Conservation (phyloP, 352 stramenopile genomes). For the Pythium vanterpoolii region DNA sequence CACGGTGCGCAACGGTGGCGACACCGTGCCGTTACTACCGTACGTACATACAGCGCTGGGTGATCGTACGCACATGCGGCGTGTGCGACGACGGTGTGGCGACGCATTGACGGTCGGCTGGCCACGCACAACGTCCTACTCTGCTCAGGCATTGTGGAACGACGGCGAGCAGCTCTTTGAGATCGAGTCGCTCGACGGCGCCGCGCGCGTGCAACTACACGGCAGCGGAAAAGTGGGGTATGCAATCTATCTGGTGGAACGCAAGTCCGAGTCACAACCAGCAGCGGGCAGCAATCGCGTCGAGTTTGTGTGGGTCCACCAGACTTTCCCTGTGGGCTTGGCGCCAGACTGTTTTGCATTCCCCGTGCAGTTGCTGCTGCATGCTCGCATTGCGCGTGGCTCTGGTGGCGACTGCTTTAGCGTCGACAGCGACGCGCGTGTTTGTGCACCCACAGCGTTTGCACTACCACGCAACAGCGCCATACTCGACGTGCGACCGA, state of each 20-base stretch:
- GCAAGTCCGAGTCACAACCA: constrained; percentile 26
- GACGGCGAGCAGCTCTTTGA: constrained; percentile 35
- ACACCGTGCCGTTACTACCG: constrained; percentile 22
- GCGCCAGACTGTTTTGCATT: constrained; percentile 36
- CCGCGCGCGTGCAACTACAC: constrained; percentile 30
- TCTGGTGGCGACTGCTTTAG: not conserved
- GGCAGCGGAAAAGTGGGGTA: constrained; percentile 12
- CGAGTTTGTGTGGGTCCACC: constrained; percentile 30
- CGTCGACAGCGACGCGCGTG: not conserved
- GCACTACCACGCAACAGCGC: constrained; percentile 41
- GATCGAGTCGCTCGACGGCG: constrained; percentile 66
- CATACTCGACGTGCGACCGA: constrained; percentile 32
- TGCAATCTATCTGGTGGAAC: constrained; percentile 2
- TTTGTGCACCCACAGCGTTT: not conserved
- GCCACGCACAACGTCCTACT: constrained; percentile 20
- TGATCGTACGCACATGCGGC: not conserved
- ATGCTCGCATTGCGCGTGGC: constrained; percentile 21
- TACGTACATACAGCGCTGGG: constrained; percentile 37
- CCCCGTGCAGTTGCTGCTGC: constrained; percentile 35
- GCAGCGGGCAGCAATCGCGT: constrained; percentile 9
- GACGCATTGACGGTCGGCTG: constrained; percentile 7
- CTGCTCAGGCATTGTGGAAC: constrained; percentile 31
- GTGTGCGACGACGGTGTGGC: not conserved
- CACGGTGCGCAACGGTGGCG: not conserved
- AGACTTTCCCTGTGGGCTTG: constrained; percentile 35